A percentile compares a stretch with the other conserved stretches of the same genome.
These are phyloP conservation scores for Aspergillus brasiliensis DNA, from an alignment of 2,329 filamentous ascomycete species.

Conservation along the genomic window DNA sequence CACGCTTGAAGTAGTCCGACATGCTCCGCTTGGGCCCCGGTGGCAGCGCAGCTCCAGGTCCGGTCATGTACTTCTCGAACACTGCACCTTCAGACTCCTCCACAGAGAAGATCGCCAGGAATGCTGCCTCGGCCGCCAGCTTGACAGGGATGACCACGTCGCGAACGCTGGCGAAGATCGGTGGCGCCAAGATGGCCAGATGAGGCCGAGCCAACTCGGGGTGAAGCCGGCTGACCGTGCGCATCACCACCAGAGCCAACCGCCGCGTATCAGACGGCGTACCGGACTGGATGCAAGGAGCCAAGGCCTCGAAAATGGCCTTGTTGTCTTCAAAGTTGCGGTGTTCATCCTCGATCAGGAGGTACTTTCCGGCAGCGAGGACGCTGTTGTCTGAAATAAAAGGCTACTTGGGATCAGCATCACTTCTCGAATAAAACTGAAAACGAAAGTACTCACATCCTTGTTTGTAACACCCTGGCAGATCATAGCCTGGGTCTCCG, in stretches of 20 bases:
- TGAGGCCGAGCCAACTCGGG: constrained; percentile 81
- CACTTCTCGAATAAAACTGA: no score
- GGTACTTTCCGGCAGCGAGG: constrained; percentile 85
- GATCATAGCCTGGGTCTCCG: constrained; percentile 76
- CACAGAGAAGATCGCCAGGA: constrained; percentile 86
- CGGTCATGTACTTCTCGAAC: constrained; percentile 87
- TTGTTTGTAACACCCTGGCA: constrained; percentile 77
- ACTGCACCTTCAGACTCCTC: constrained; percentile 82
- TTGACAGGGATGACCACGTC: constrained; percentile 95
- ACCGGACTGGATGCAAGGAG: constrained; percentile 74
- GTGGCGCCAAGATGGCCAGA: constrained; percentile 73
- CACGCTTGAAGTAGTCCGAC: constrained; percentile 95
- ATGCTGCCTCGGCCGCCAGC: constrained; percentile 89
- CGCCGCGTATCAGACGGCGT: constrained; percentile 80
- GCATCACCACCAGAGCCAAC: constrained; percentile 80
- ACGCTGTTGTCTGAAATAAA: constrained; percentile 87
- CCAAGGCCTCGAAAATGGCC: constrained; percentile 76
- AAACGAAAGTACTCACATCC: constrained; percentile 59
- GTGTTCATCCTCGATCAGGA: constrained; percentile 65
- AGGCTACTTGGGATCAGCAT: constrained; percentile 53
- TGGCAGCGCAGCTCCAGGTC: constrained; percentile 66
- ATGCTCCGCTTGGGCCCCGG: constrained; percentile 82
- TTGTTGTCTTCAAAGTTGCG: constrained; percentile 74
- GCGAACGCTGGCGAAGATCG: constrained; percentile 86
- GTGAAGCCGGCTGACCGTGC: constrained; percentile 78